Evolutionary conservation across 2,329 filamentous ascomycete genomes (phyloP), one percentile per base, ranked within the genome.

Genomic region (Stachybotrys elegans): DNA sequence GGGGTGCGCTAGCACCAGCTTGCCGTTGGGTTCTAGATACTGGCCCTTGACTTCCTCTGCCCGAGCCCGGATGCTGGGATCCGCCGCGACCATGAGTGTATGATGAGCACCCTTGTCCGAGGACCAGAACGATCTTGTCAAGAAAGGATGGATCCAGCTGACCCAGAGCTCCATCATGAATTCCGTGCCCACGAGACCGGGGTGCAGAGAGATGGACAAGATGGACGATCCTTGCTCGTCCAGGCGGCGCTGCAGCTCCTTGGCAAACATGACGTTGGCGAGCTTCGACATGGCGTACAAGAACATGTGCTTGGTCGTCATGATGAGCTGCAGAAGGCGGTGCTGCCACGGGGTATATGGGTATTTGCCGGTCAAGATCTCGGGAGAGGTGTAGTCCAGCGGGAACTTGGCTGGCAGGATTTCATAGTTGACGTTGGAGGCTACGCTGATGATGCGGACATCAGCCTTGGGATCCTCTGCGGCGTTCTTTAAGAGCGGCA

Each of bases 71-170:
- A 48, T 40, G 13, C 43, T 23, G 3, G n/a, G 39, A 4, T 42
- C 42, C 12, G 45, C 43, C 6, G 48, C 48, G 2, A 43, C 48
- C 34, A 49, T 47, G 1, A 49, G n/a, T 2, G 48, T 14, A 2
- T 29, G 37, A 17, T 34, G 21, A 3, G 48, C 39, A 17, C 48
- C 48, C 22, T 47, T 40, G 4, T 47, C 45, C 1, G 42, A 16
- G 2, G 37, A 13, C 6, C 36, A 11, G 14, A 44, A 44, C 11
- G 25, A n/a, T 6, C 40, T 14, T 5, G 36, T 23, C 2, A 32
- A 43, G 7, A 46, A 22, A 8, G 22, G 8, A 14, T 23, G 19
- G 7, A 49, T 13, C 7, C 40, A 17, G 2, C 21, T 12, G 7
- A 23, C 42, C 16, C 42, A 41, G 4, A 48, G 6, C 1, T 22